Base-by-base conservation (phyloP, 345 rosid genomes). In the Rhodomyrtus tomentosa region DNA sequence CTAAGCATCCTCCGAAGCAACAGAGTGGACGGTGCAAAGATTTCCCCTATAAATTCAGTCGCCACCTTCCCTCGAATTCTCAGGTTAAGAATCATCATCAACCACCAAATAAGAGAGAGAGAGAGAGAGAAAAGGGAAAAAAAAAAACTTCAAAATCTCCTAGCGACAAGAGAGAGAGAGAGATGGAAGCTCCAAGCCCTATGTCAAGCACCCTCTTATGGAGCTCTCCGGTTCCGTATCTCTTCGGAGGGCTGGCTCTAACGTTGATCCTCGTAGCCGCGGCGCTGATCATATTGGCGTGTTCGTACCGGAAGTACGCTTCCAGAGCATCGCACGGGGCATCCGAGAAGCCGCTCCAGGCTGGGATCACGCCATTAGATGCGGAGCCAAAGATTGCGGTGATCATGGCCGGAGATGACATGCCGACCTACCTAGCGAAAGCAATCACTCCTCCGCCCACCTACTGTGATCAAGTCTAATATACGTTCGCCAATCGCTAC, bases 371-470 rank as follows among this genome's bases (percentile, higher is more conserved):
- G 11, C 83, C 84, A 0, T 55, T 55, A 1, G 85, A 81, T 9
- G 10, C 55, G 52, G 89, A 89, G 86, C 86, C 85, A 0, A 83
- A 87, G 80, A 62, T 90, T 16, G 88, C 84, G 21, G 93, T 90
- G 5, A 85, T 91, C 62, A 89, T 91, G 93, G 90, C 93, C 7
- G 93, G 92, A 49, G 87, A 90, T 51, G 52, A 84, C 10, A 83
- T 82, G 29, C 92, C 93, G 12, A 88, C 87, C 10, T 84, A 38
- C 82, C 12, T 90, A 9, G 93, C 91, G 32, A 89, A 45, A 25
- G 89, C 91, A 11, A 82, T 83, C 76, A 54, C 86, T 84, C 12
- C 55, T 45, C 21, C 6, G 74, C 81, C 58, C n/a, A 38, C 27
- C 42, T 54, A 73, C 73, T 32, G 72, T 32, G 68, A 82, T n/a